Percentiles rank a stretch among this genome's conserved stretches.
Evolutionary conservation across 2,329 filamentous ascomycete species (phyloP).

Genomic region (Exophiala oligosperma): DNA sequence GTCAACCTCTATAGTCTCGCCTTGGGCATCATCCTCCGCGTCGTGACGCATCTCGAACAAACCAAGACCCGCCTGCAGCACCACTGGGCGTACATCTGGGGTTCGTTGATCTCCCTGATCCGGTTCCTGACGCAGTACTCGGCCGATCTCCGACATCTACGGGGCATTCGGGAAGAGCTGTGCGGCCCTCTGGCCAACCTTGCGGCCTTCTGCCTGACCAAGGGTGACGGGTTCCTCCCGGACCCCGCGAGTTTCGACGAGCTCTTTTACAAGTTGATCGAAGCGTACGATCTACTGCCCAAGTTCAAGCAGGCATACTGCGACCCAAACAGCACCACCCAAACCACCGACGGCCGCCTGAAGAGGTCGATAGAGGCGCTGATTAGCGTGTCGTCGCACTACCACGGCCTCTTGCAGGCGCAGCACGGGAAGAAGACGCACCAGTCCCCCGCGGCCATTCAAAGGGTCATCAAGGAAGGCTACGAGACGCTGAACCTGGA

Average conservation of each 20-base stretch:
- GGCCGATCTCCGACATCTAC: constrained; percentile 63
- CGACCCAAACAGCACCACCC: constrained; percentile 10
- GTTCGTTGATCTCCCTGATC: constrained; percentile 80
- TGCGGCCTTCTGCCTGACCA: constrained; percentile 79
- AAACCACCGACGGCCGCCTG: constrained; percentile 29
- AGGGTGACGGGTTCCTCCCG: constrained; percentile 87
- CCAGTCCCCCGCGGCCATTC: constrained; percentile 74
- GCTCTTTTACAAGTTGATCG: constrained; percentile 96
- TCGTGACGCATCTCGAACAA: constrained; percentile 80
- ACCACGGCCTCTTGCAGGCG: constrained; percentile 71
- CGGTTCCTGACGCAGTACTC: constrained; percentile 89
- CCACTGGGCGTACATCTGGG: constrained; percentile 96
- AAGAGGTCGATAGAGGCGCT: constrained; percentile 75
- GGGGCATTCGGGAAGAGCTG: constrained; percentile 66
- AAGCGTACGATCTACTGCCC: constrained; percentile 69
- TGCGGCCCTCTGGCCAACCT: constrained; percentile 78
- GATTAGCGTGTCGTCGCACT: constrained; percentile 79
- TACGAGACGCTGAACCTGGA: constrained; percentile 95
- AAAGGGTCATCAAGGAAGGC: constrained; percentile 89
- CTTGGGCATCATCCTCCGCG: constrained; percentile 76
- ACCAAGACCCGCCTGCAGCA: constrained; percentile 79
- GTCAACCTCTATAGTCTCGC: constrained; percentile 79
- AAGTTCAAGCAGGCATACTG: constrained; percentile 75
- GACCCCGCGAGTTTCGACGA: constrained; percentile 89
- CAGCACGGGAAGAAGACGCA: constrained; percentile 58